Percentiles rank a stretch among this genome's conserved stretches.
These are phyloP conservation scores for Lathyrus aphaca DNA, from an alignment of 306 rosid genomes.

Conservation along the genomic window DNA sequence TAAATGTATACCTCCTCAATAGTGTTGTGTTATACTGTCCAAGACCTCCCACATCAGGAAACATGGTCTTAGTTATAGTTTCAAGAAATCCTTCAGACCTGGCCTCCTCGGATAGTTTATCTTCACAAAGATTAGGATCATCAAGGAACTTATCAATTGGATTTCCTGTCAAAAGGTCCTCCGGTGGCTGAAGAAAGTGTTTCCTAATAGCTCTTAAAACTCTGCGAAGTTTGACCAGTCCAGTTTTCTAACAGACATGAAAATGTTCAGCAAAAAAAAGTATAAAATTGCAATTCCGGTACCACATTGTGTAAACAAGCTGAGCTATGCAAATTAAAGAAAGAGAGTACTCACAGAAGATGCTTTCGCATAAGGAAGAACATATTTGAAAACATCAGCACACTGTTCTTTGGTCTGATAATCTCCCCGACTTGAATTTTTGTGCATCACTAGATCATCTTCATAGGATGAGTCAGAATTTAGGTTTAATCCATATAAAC, in stretches of 20 bases:
- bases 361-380: slow-evolving; percentile 95
- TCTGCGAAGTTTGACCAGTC: slow-evolving; percentile 89
- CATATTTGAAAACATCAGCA: slow-evolving; percentile 92
- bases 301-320: slow-evolving; percentile 24
- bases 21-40: slow-evolving; percentile 67
- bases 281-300: slow-evolving; percentile 38
- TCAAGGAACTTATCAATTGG: slow-evolving; percentile 87
- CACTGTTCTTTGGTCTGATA: slow-evolving; percentile 97
- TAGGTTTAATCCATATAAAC: slow-evolving; percentile 90
- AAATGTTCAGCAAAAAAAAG: slow-evolving; percentile 31
- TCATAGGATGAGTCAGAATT: slow-evolving; percentile 91
- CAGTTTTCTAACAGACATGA: slow-evolving; percentile 69
- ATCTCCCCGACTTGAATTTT: slow-evolving; percentile 93
- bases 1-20: slow-evolving; percentile 63
- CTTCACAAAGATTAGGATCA: slow-evolving; percentile 85
- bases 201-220: slow-evolving; percentile 94
- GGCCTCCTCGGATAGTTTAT: slow-evolving; percentile 94
- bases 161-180: slow-evolving; percentile 79
- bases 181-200: slow-evolving; percentile 90
- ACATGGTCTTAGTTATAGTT: slow-evolving; percentile 68
- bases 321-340: slow-evolving; percentile 37
- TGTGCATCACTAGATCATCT: slow-evolving; percentile 85
- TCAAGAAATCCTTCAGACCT: slow-evolving; percentile 90
- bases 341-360: slow-evolving; percentile 77
- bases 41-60: slow-evolving; percentile 71